These are phyloP conservation scores for Eucalyptus pauciflora DNA, from an alignment of 345 rosid species.

Conservation along the genomic window DNA sequence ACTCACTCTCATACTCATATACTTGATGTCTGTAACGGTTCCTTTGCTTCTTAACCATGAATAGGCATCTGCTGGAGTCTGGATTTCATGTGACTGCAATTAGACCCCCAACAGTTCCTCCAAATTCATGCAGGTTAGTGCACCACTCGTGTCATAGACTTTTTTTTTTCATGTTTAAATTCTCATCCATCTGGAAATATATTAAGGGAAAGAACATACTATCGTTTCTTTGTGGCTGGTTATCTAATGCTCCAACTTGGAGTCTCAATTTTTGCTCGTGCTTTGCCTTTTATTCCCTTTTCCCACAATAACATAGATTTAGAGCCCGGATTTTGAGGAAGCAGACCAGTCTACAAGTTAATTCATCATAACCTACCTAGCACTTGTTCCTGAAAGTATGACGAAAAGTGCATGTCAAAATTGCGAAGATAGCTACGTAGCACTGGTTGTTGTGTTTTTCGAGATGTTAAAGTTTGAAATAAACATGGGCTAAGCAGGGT, in stretches of 20 bases:
- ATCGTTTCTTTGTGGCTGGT: background rate
- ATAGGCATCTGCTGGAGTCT: conserved; percentile 58
- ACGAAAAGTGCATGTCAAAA: background rate
- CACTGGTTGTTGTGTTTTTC: background rate
- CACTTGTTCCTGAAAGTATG: background rate
- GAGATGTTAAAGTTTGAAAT: background rate
- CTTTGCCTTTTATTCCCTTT: background rate
- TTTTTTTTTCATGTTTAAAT: background rate
- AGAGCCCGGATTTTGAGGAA: background rate
- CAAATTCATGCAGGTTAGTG: conserved; percentile 83
- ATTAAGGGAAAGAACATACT: background rate
- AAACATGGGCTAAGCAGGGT: background rate
- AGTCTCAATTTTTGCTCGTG: background rate
- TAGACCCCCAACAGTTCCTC: conserved; percentile 95
- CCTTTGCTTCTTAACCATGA: background rate
- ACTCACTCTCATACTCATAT: background rate
- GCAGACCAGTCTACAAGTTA: background rate
- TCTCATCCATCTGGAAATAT: background rate
- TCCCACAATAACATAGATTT: background rate
- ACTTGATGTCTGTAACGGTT: background rate
- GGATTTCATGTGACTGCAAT: conserved; percentile 96
- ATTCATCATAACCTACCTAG: background rate
- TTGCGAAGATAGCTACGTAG: background rate
- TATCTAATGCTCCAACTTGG: background rate
- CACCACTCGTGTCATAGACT: background rate